Base-by-base conservation (phyloP, 345 rosid genomes). In the Salix udensis region DNA sequence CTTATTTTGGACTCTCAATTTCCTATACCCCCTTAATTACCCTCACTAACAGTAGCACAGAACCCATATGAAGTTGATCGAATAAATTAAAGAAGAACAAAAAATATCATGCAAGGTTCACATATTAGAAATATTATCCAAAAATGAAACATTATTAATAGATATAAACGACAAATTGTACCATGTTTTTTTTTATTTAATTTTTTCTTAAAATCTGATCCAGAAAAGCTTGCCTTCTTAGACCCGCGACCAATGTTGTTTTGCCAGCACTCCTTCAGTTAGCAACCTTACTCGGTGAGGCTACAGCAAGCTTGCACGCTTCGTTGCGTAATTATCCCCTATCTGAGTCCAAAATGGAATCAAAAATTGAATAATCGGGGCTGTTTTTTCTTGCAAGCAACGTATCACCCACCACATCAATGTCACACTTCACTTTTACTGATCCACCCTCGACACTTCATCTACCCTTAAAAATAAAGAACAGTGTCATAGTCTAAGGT, bases 251-350 rank as follows among this genome's bases (percentile, higher is more conserved):
- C 62, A 23, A 55, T 55, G 23, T 9, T 55, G 28, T 24, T 23
- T 55, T n/a, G 62, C 26, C 12, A 8, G 62, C 6, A 9, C 62
- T 55, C 62, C 26, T 55, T 46, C 18, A 46, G 5, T 10, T 23
- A 2, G 62, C 26, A 55, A 55, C 62, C 62, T 53, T 7, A 19
- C 61, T 21, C 10, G 10, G 61, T 2, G 61, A 53, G 61, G 24
- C 61, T 7, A 7, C 6, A n/a, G 61, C 67, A 82, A 68, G 44
- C 84, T 89, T 86, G 88, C 84, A 89, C 90, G 87, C 80, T 61
- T 80, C 61, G 66, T 81, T 48, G 87, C 85, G 88, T 81, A 85
- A 81, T 31, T 2, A 18, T 55, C 37, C 36, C n/a, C 26, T 12
- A 21, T 15, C 83, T 73, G 84, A 81, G 23, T 72, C 77, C 72